A percentile compares a stretch with the other conserved stretches of the same genome.
Evolutionary conservation across 768 basidiomycete genomes (phyloP).

Genomic region (Leccinum barrowsii): DNA sequence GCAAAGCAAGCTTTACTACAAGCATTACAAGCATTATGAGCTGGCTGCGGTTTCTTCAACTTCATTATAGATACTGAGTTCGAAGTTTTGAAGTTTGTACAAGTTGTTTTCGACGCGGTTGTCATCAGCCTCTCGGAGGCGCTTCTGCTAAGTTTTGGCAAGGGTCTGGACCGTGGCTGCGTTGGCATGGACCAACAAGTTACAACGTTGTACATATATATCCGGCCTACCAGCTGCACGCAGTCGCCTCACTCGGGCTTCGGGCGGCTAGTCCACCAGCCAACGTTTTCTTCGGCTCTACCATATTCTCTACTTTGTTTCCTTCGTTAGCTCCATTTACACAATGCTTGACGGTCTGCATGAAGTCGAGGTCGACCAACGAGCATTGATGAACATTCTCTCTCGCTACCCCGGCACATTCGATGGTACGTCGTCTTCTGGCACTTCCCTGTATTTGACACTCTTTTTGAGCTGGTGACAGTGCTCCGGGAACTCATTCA

Average conservation of each 20-base stretch:
- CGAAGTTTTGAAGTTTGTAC: too few species aligned
- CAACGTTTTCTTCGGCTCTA: background rate
- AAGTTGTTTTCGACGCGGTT: too few species aligned
- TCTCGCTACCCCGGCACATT: constrained; percentile 17
- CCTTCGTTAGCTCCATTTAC: background rate
- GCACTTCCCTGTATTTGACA: background rate
- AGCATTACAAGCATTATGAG: too few species aligned
- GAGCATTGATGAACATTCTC: constrained; percentile 15
- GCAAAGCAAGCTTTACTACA: too few species aligned
- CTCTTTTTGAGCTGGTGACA: background rate
- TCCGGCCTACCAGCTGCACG: background rate
- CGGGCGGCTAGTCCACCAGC: background rate
- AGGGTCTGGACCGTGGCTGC: background rate
- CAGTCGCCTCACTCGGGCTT: background rate
- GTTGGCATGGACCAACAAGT: constrained; percentile 2
- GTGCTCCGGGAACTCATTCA: constrained; percentile 54
- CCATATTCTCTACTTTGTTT: background rate
- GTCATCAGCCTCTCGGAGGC: background rate
- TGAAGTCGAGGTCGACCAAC: constrained; percentile 17
- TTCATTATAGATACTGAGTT: too few species aligned
- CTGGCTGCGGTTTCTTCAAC: too few species aligned
- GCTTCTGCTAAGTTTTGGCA: background rate
- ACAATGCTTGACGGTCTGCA: constrained; percentile 1
- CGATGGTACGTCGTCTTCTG: background rate
- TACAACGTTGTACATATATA: background rate